A percentile compares a stretch with the other conserved stretches of the same genome.
These are phyloP conservation scores for Acacia concinna DNA, from an alignment of 331 rosid species.

Conservation along the genomic window DNA sequence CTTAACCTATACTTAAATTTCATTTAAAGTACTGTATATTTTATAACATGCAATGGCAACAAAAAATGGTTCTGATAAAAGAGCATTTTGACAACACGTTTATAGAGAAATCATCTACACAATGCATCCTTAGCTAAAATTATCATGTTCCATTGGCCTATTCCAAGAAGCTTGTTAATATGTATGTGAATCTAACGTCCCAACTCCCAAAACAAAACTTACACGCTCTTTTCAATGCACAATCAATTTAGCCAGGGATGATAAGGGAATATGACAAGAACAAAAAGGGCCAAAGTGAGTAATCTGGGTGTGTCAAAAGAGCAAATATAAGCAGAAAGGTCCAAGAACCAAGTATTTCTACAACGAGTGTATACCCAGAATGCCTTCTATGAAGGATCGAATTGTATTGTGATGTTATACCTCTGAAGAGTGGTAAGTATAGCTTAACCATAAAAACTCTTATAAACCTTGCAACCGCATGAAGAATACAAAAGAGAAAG, in stretches of 20 bases:
- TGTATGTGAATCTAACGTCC: background rate
- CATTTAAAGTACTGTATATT: too few relatives aligned
- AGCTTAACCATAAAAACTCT: constrained; percentile 14
- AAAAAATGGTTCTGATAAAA: too few relatives aligned
- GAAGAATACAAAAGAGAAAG: constrained; percentile 9
- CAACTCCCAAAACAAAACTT: background rate
- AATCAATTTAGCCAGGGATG: background rate
- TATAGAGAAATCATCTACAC: background rate
- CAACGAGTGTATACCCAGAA: background rate
- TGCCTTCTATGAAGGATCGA: background rate
- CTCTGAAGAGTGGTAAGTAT: background rate
- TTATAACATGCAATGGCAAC: too few relatives aligned
- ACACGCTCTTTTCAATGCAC: background rate
- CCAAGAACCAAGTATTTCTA: background rate
- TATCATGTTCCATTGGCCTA: background rate
- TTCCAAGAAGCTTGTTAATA: background rate
- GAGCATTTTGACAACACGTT: background rate
- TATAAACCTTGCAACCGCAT: constrained; percentile 12
- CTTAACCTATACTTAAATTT: too few relatives aligned
- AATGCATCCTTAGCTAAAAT: background rate
- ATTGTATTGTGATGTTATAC: background rate
- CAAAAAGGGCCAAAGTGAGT: background rate
- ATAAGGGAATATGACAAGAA: background rate
- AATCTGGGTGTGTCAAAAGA: background rate
- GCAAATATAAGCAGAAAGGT: background rate